These are phyloP conservation scores for Pestalotiopsis sp. DNA, from an alignment of 2,329 filamentous ascomycete species.

Conservation along the genomic window DNA sequence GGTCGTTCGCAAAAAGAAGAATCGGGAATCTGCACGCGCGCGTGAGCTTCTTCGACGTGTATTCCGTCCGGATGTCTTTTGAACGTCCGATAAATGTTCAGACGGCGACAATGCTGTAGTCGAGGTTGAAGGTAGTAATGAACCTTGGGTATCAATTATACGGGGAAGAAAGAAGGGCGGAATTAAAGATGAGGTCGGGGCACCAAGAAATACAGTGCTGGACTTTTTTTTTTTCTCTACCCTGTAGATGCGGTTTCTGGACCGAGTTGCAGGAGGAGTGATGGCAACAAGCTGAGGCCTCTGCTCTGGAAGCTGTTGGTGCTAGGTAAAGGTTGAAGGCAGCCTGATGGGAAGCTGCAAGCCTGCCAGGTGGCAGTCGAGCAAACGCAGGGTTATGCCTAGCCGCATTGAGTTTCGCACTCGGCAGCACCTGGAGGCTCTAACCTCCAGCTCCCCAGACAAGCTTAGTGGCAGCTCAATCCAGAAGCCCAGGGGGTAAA, in stretches of 20 bases:
- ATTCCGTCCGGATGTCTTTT: background rate
- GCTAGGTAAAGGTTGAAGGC: background rate
- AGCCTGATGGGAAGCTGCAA: background rate
- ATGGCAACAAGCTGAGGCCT: background rate
- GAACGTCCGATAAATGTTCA: background rate
- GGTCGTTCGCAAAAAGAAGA: background rate
- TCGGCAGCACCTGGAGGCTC: background rate
- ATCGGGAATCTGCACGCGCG: background rate
- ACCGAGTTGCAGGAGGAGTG: background rate
- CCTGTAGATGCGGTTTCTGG: background rate
- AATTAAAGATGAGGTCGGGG: constrained; percentile 1
- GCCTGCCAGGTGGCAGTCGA: background rate
- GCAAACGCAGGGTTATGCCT: background rate
- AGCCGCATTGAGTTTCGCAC: background rate
- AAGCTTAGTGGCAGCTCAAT: too few relatives aligned
- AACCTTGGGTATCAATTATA: constrained; percentile 11
- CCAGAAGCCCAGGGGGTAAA: background rate
- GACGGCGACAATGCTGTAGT: background rate
- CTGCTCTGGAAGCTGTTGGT: background rate
- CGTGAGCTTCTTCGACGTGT: constrained; percentile 6
- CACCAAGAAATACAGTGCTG: background rate
- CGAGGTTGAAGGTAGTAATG: background rate
- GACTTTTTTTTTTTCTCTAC: background rate
- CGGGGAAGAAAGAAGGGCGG: background rate
- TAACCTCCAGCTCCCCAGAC: background rate